These are phyloP conservation scores for Metarhizium anisopliae DNA, from an alignment of 2,329 filamentous ascomycete genomes.

Conservation along the genomic window DNA sequence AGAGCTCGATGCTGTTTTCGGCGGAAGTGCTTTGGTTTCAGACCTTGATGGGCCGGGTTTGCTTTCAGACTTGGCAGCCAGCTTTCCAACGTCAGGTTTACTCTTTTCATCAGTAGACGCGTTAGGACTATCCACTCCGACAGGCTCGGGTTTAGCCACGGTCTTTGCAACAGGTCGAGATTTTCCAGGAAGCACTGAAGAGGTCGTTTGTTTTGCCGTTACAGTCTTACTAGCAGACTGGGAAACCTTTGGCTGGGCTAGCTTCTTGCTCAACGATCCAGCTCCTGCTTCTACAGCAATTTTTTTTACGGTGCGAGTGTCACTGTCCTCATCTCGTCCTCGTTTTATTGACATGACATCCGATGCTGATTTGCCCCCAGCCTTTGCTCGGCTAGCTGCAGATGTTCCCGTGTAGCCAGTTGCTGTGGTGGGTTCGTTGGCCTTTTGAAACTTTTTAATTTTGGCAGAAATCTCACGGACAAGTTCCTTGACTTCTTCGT, in stretches of 20 bases:
- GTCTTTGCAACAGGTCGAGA: slow-evolving; percentile 34
- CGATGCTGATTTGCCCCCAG: slow-evolving; percentile 19
- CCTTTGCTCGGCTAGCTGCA: slow-evolving; percentile 27
- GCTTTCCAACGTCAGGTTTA: slow-evolving; percentile 20
- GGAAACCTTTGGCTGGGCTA: slow-evolving; percentile 26
- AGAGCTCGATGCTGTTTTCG: not conserved
- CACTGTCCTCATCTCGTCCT: slow-evolving; percentile 30
- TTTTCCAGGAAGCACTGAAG: slow-evolving; percentile 39
- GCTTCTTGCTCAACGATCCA: slow-evolving; percentile 30
- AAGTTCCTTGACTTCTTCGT: slow-evolving; percentile 53
- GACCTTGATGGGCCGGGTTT: slow-evolving; percentile 14
- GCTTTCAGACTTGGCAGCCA: slow-evolving; percentile 9
- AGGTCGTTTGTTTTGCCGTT: slow-evolving; percentile 20
- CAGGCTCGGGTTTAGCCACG: slow-evolving; percentile 25
- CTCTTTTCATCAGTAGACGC: slow-evolving; percentile 21
- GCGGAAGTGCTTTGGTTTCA: slow-evolving; percentile 19
- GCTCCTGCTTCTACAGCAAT: slow-evolving; percentile 30
- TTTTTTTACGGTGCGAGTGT: slow-evolving; percentile 32
- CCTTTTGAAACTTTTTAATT: slow-evolving; percentile 31
- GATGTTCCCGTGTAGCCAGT: slow-evolving; percentile 31
- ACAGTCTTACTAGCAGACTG: slow-evolving; percentile 19
- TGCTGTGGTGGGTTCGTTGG: slow-evolving; percentile 22
- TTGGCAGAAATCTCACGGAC: slow-evolving; percentile 47
- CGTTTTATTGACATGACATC: slow-evolving; percentile 25
- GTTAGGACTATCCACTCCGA: slow-evolving; percentile 17